Conservation (phyloP, 225 moss, liverwort and hornwort genomes). For the Polytrichum commune region DNA sequence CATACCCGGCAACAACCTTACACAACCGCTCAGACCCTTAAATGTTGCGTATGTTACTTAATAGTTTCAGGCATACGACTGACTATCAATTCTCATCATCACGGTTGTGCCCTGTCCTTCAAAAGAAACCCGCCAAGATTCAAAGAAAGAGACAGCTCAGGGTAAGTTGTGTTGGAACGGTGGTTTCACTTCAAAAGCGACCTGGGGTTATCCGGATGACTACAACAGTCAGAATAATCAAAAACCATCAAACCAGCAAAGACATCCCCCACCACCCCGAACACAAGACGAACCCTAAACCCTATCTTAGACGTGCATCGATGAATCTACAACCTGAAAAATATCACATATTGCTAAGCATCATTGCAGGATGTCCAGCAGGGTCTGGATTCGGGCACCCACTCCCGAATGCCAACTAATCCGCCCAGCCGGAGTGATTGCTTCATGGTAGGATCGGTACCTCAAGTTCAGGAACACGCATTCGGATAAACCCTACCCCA, state of each 20-base stretch:
- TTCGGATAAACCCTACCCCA: neutral
- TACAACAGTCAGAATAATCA: conserved; percentile 22
- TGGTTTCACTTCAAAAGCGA: conserved; percentile 62
- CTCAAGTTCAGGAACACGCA: conserved; percentile 16
- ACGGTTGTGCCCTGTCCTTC: no score
- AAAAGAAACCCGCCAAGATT: no score
- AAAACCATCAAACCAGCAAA: no score
- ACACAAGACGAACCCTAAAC: no score
- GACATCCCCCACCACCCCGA: no score
- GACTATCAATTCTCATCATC: conserved; percentile 18
- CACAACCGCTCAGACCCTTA: conserved; percentile 18
- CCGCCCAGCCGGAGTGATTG: conserved; percentile 31
- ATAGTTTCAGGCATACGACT: conserved; percentile 14
- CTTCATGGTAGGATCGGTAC: conserved; percentile 18
- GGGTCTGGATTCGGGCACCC: conserved; percentile 52
- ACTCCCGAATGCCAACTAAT: conserved; percentile 50
- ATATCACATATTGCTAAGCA: no score
- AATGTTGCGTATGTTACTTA: conserved; percentile 11
- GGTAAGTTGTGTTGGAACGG: conserved; percentile 52
- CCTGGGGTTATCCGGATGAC: conserved; percentile 70
- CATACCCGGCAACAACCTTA: neutral
- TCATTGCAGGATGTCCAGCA: neutral
- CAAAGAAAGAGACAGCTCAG: conserved; percentile 44
- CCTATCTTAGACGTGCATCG: no score
- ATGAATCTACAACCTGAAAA: no score